Conservation (phyloP, 2,329 filamentous ascomycete genomes). For the Claviceps maximensis region DNA sequence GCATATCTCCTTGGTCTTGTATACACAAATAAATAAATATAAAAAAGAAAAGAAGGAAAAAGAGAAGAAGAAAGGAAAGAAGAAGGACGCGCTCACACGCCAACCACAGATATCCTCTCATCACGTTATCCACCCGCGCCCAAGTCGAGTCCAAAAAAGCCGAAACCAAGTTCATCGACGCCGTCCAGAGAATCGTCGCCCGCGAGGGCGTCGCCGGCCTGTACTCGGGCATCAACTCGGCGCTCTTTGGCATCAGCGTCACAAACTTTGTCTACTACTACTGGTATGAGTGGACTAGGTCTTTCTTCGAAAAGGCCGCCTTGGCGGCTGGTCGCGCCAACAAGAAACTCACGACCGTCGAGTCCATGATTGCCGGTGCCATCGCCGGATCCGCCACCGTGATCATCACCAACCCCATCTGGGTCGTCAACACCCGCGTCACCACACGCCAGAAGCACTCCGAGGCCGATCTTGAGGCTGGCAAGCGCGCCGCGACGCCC, state of each 20-base stretch:
- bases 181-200: slow-evolving; percentile 74
- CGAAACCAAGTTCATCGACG: slow-evolving; percentile 69
- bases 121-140: slow-evolving; percentile 91
- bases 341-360: slow-evolving; percentile 76
- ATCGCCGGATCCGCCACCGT: slow-evolving; percentile 90
- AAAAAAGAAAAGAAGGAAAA: not conserved
- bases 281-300: slow-evolving; percentile 96
- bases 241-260: slow-evolving; percentile 92
- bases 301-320: slow-evolving; percentile 72
- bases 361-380: slow-evolving; percentile 91
- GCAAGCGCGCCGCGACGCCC: slow-evolving; percentile 30
- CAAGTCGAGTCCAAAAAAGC: slow-evolving; percentile 95
- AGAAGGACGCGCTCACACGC: not conserved
- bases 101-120: slow-evolving; percentile 67
- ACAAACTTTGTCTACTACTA: slow-evolving; percentile 99
- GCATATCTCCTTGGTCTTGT: not conserved
- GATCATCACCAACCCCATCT: slow-evolving; percentile 94
- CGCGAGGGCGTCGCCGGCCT: slow-evolving; percentile 82
- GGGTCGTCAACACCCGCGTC: slow-evolving; percentile 98
- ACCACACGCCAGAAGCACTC: slow-evolving; percentile 63
- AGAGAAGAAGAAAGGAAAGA: not conserved
- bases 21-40: not conserved
- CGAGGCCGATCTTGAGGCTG: slow-evolving; percentile 29
- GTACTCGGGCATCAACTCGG: slow-evolving; percentile 86
- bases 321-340: slow-evolving; percentile 56